Percentiles rank a stretch among this genome's conserved stretches.
phyloP scores from a whole-genome alignment of 805 yeast species.

The Starmerella vaccinii region DNA sequence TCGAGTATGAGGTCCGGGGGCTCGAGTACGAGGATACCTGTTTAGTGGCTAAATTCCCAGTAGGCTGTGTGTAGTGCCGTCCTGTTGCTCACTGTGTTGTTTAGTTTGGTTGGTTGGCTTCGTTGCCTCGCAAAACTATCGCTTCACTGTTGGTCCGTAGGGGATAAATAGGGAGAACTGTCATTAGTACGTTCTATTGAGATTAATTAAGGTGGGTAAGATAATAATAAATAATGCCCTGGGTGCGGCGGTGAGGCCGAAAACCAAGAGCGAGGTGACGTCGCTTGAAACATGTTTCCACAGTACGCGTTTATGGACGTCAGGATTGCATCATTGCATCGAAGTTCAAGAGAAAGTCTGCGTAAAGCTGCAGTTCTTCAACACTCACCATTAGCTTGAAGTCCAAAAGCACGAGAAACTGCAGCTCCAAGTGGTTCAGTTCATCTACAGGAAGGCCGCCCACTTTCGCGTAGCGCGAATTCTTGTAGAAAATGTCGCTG shows the following conservation, averaged over 20 bases:
- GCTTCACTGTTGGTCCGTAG: too few relatives aligned
- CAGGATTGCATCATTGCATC: background rate
- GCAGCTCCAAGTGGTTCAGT: conserved; percentile 82
- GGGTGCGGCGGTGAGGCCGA: background rate
- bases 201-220: background rate
- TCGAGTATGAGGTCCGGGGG: too few relatives aligned
- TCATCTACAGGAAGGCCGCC: conserved; percentile 62
- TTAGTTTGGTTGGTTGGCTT: too few relatives aligned
- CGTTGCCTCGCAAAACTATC: too few relatives aligned
- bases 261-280: background rate
- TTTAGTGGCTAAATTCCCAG: too few relatives aligned
- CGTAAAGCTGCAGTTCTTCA: conserved; percentile 85
- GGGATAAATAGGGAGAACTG: background rate
- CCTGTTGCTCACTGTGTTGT: too few relatives aligned
- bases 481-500: conserved; percentile 86
- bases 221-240: background rate
- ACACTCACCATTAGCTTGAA: conserved; percentile 77
- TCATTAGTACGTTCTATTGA: background rate
- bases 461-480: conserved; percentile 86
- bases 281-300: background rate
- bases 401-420: conserved; percentile 72
- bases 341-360: conserved; percentile 66
- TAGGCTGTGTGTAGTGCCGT: too few relatives aligned
- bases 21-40: too few relatives aligned
- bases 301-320: background rate